Percentiles rank a stretch among this genome's conserved stretches.
phyloP scores from a whole-genome alignment of 805 yeast species.

The Candida piceae region DNA sequence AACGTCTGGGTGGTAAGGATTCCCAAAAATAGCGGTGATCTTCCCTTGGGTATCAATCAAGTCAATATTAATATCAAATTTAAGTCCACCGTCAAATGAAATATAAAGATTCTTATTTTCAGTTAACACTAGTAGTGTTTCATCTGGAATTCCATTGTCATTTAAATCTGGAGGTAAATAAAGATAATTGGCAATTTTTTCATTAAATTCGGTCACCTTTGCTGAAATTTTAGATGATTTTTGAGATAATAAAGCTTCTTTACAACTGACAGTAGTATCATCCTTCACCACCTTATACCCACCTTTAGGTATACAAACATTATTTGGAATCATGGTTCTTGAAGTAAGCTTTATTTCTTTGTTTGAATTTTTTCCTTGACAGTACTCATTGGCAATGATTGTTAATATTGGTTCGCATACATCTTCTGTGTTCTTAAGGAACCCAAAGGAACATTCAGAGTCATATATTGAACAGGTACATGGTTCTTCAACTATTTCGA shows the following conservation, averaged over 20 bases:
- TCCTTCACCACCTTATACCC: conserved; percentile 17
- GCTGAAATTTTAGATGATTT: conserved; percentile 30
- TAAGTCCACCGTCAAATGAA: conserved; percentile 66
- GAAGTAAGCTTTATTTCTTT: conserved; percentile 20
- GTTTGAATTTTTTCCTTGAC: conserved; percentile 15
- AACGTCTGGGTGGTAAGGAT: conserved; percentile 54
- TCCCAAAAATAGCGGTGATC: conserved; percentile 52
- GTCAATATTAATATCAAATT: conserved; percentile 31
- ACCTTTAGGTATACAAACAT: conserved; percentile 18
- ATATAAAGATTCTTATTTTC: conserved; percentile 47
- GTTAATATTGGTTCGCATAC: conserved; percentile 40
- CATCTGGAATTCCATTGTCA: conserved; percentile 40
- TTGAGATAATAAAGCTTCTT: conserved; percentile 21
- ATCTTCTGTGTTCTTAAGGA: conserved; percentile 30
- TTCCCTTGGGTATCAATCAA: conserved; percentile 34
- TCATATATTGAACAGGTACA: conserved; percentile 66
- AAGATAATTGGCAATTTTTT: conserved; percentile 48
- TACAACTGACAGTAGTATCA: conserved; percentile 34
- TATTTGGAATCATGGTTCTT: conserved; percentile 23
- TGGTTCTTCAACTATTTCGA: conserved; percentile 42
- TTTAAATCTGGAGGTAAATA: conserved; percentile 53
- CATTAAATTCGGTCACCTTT: conserved; percentile 42
- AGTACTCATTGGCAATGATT: conserved; percentile 16
- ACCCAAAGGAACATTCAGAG: conserved; percentile 64
- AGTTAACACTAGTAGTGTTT: conserved; percentile 61